Conservation (phyloP, 805 yeast genomes). For the fission yeast (Schizosaccharomyces pombe) region DNA sequence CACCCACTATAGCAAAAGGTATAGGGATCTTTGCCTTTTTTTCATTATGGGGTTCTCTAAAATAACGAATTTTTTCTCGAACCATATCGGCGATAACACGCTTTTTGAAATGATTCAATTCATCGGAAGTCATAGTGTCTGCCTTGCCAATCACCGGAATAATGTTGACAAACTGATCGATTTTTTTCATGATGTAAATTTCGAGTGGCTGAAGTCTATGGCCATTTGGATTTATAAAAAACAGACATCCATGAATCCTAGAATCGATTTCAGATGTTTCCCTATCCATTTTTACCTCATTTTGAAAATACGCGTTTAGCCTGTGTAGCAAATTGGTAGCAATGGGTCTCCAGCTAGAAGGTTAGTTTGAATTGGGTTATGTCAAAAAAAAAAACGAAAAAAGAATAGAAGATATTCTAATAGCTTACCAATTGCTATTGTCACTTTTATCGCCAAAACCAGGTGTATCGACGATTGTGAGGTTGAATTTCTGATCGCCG, state of each 20-base stretch:
- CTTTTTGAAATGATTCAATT: conserved; percentile 31
- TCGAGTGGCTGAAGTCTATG: conserved; percentile 45
- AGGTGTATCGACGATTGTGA: conserved; percentile 46
- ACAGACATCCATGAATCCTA: conserved; percentile 54
- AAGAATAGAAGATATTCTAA: too few species aligned
- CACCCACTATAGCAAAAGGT: conserved; percentile 44
- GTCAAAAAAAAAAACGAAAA: too few species aligned
- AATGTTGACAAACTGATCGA: conserved; percentile 54
- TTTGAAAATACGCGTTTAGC: not conserved
- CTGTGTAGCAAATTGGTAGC: not conserved
- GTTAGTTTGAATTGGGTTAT: not conserved
- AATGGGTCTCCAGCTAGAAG: not conserved
- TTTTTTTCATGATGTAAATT: conserved; percentile 39
- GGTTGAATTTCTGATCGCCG: conserved; percentile 30
- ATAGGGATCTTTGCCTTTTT: conserved; percentile 19
- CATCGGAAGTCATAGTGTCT: conserved; percentile 50
- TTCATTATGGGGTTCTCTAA: conserved; percentile 46
- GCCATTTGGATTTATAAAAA: conserved; percentile 44
- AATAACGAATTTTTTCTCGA: conserved; percentile 36
- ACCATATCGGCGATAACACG: conserved; percentile 33
- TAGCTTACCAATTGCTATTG: conserved; percentile 26
- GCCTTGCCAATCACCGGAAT: conserved; percentile 66
- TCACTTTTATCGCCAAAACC: conserved; percentile 62
- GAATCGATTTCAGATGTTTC: conserved; percentile 26
- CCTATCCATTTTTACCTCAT: not conserved